A percentile compares a stretch with the other conserved stretches of the same genome.
phyloP scores from a whole-genome alignment of 2,329 filamentous ascomycete species.

The Microcyclosporella mali region DNA sequence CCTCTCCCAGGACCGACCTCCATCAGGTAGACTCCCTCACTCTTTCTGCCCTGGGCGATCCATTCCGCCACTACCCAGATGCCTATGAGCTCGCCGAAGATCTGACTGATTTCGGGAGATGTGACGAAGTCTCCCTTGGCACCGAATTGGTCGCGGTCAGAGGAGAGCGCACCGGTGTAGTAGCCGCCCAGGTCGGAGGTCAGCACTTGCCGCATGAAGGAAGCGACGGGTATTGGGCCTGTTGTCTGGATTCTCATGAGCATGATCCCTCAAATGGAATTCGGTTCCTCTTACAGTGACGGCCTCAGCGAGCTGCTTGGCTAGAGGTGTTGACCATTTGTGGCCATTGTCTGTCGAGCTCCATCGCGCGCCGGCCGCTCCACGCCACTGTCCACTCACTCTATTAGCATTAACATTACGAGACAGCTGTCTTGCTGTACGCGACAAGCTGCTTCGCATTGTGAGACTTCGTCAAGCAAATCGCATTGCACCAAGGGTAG shows the following conservation, averaged over 20 bases:
- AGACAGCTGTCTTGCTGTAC: slow-evolving; percentile 20
- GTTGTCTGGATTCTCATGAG: slow-evolving; percentile 54
- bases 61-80: slow-evolving; percentile 96
- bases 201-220: slow-evolving; percentile 98
- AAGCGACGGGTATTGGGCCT: slow-evolving; percentile 82
- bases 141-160: slow-evolving; percentile 82
- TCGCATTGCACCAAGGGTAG: neutral
- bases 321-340: slow-evolving; percentile 86
- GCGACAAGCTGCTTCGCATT: slow-evolving; percentile 26
- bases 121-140: slow-evolving; percentile 91
- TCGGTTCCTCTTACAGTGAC: slow-evolving; percentile 58
- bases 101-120: slow-evolving; percentile 92
- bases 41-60: slow-evolving; percentile 78
- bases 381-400: slow-evolving; percentile 8
- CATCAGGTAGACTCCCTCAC: slow-evolving; percentile 74
- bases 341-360: slow-evolving; percentile 32
- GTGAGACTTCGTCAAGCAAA: neutral
- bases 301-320: slow-evolving; percentile 77
- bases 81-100: slow-evolving; percentile 90
- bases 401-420: slow-evolving; percentile 15
- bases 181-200: slow-evolving; percentile 88
- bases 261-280: neutral
- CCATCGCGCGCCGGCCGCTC: slow-evolving; percentile 35
- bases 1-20: slow-evolving; percentile 92
- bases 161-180: slow-evolving; percentile 65